Conservation (phyloP, 345 rosid species). For the Camelina neglecta region DNA sequence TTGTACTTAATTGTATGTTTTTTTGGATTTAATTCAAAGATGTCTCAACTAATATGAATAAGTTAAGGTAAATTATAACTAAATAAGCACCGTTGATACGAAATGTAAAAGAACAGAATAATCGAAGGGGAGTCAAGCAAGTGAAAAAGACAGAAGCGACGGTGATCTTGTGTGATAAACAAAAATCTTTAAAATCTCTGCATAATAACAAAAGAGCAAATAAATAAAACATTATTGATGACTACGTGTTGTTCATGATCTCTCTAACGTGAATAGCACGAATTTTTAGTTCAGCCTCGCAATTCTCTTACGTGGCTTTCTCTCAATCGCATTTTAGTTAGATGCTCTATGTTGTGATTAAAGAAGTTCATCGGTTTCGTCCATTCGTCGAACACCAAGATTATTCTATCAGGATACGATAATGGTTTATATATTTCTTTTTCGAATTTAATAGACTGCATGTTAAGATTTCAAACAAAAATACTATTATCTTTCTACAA, state of each 20-base stretch:
- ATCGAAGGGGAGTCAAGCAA: conserved; percentile 20
- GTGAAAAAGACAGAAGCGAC: conserved; percentile 37
- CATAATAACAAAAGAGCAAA: not conserved
- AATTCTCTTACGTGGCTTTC: conserved; percentile 32
- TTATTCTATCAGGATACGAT: not conserved
- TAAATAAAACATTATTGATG: not conserved
- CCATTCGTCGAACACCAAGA: conserved; percentile 25
- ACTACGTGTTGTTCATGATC: conserved; percentile 42
- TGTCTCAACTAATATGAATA: conserved; percentile 4
- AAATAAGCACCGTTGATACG: conserved; percentile 28
- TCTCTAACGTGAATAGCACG: conserved; percentile 40
- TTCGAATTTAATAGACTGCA: not conserved
- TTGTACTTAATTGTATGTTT: no score
- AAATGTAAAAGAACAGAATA: conserved; percentile 6
- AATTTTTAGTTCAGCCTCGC: conserved; percentile 11
- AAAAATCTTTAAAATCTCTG: not conserved
- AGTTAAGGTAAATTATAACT: not conserved
- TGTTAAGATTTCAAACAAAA: not conserved
- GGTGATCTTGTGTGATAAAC: conserved; percentile 30
- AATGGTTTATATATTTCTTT: not conserved
- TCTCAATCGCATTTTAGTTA: conserved; percentile 8
- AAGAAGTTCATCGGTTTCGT: conserved; percentile 4
- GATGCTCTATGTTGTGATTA: conserved; percentile 6
- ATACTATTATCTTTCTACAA: not conserved
- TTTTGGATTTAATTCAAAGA: no score